These are phyloP conservation scores for Cetraspora pellucida DNA, from an alignment of 192 early-diverging fungal species.

Conservation along the genomic window DNA sequence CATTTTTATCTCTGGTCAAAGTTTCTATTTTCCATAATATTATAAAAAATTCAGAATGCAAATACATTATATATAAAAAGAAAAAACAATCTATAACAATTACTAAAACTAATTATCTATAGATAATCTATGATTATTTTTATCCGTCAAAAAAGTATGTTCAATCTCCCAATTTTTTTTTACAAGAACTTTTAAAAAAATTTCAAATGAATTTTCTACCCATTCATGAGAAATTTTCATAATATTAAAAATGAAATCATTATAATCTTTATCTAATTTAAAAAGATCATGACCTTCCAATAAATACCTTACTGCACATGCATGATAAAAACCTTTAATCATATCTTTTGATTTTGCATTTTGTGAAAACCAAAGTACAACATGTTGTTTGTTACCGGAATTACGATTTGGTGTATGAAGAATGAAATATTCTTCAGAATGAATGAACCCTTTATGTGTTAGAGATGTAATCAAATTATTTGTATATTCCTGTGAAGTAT, in stretches of 20 bases:
- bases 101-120: no score
- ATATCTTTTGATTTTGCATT: conserved; percentile 51
- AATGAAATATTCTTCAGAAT: conserved; percentile 43
- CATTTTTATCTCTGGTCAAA: no score
- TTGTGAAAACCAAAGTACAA: conserved; percentile 63
- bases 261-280: not conserved
- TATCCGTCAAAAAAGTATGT: conserved; percentile 47
- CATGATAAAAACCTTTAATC: conserved; percentile 68
- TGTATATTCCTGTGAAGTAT: conserved; percentile 29
- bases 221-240: conserved; percentile 40
- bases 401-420: conserved; percentile 16
- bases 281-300: conserved; percentile 30
- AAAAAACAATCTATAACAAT: no score
- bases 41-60: no score
- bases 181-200: conserved; percentile 42
- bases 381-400: conserved; percentile 20
- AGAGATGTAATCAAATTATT: conserved; percentile 32
- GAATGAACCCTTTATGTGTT: conserved; percentile 40
- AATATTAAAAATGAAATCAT: not conserved
- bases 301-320: conserved; percentile 50
- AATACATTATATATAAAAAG: no score
- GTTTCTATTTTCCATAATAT: no score
- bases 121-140: conserved; percentile 33
- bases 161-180: conserved; percentile 56
- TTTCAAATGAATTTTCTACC: conserved; percentile 43